phyloP scores from a whole-genome alignment of 345 rosid genomes.

The Brassica nigra region DNA sequence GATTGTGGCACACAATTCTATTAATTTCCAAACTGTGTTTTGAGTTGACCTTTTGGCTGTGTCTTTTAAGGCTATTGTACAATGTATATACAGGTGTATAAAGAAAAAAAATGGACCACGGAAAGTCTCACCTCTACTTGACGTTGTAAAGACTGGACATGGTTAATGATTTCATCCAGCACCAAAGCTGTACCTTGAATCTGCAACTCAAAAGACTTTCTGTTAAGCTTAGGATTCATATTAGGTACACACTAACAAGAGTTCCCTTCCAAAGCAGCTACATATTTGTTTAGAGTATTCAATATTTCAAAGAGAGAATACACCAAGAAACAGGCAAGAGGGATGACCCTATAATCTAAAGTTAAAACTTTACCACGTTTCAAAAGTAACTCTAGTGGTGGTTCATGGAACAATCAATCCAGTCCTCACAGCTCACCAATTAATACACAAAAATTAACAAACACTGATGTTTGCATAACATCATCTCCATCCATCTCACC shows the following conservation, averaged over 20 bases:
- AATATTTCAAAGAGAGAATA: slow-evolving; percentile 2
- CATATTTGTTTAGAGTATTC: not conserved
- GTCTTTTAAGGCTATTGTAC: slow-evolving; percentile 20
- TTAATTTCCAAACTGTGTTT: slow-evolving; percentile 5
- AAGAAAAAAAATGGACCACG: slow-evolving; percentile 28
- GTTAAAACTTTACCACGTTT: not conserved
- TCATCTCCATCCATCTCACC: slow-evolving; percentile 29
- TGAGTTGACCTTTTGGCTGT: slow-evolving; percentile 31
- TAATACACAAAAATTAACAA: not conserved
- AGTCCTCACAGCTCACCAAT: slow-evolving; percentile 33
- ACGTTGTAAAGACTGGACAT: slow-evolving; percentile 85
- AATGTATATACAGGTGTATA: slow-evolving; percentile 14
- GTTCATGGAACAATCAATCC: slow-evolving; percentile 37
- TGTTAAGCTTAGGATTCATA: slow-evolving; percentile 8
- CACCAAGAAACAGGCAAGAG: not conserved
- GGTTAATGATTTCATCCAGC: slow-evolving; percentile 94
- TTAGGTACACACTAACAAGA: not conserved
- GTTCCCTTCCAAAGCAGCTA: slow-evolving; percentile 5
- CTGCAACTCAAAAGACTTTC: slow-evolving; percentile 50
- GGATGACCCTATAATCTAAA: slow-evolving; percentile 22
- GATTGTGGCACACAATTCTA: slow-evolving; percentile 8
- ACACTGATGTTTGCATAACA: slow-evolving; percentile 31
- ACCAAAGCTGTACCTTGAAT: slow-evolving; percentile 95
- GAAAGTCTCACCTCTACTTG: slow-evolving; percentile 91
- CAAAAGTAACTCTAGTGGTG: slow-evolving; percentile 16